These are phyloP conservation scores for Pterocarpus santalinus DNA, from an alignment of 306 rosid species.

Conservation along the genomic window DNA sequence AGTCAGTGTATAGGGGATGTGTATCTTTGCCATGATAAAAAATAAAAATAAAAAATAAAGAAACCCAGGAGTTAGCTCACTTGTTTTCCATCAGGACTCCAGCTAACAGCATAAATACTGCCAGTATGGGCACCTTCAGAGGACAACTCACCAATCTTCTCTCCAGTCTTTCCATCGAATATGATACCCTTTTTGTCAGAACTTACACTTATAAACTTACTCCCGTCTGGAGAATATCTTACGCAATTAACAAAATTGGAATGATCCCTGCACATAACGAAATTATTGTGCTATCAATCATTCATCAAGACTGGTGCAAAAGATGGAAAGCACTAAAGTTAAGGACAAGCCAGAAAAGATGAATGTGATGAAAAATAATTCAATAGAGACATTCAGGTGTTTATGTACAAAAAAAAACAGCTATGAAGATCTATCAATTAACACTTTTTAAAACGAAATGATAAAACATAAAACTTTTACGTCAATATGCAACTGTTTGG, in stretches of 20 bases:
- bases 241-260: slow-evolving; percentile 94
- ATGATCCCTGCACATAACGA: slow-evolving; percentile 80
- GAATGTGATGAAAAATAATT: neutral
- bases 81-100: slow-evolving; percentile 97
- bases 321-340: slow-evolving; percentile 22
- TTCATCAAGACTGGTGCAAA: neutral
- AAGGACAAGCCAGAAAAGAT: slow-evolving; percentile 29
- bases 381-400: neutral
- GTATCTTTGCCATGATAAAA: neutral
- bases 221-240: slow-evolving; percentile 95
- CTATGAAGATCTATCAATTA: neutral
- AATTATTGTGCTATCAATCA: slow-evolving; percentile 20
- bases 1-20: slow-evolving; percentile 6
- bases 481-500: neutral
- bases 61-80: slow-evolving; percentile 49
- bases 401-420: neutral
- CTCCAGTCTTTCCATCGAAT: slow-evolving; percentile 85
- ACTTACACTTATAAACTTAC: slow-evolving; percentile 82
- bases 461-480: neutral
- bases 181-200: slow-evolving; percentile 91
- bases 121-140: slow-evolving; percentile 93
- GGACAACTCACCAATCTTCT: slow-evolving; percentile 87
- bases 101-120: slow-evolving; percentile 93
- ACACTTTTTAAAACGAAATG: neutral
- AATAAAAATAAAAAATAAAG: neutral